Evolutionary conservation across 441 rosid species (phyloP), one percentile per base, ranked within the genome.

Genomic region (Bruguiera hainesii): DNA sequence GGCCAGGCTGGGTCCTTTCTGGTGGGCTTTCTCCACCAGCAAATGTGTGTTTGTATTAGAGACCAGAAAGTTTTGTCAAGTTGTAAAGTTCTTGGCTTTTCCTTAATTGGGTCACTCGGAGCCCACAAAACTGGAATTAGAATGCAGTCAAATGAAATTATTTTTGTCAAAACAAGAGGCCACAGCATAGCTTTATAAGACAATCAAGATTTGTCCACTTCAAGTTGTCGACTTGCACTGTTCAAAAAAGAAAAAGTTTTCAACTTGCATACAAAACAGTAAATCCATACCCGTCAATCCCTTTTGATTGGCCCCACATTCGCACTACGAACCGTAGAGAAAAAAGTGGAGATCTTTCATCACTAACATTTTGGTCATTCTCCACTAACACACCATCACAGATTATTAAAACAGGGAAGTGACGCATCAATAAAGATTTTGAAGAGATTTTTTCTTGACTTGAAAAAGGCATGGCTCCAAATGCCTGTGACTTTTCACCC

Each of bases 381-480:
- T 69, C 83, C 85, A 85, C 82, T 78, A 68, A 73, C 75, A 73
- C 75, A 77, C 73, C 78, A 65, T 76, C 61, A 69, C 29, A 35
- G 57, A 65, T 62, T 62, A 60, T 61, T n/a, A 20, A 46, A 39
- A 78, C 71, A 56, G 68, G 69, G 64, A 15, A 55, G 35, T n/a
- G 49, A 60, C 37, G 60, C 74, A 71, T 84, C 73, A 64, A 39
- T 73, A 21, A 48, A 68, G 61, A 64, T 73, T 78, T 76, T 76
- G 74, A 78, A 73, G 66, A 62, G 66, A 62, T 49, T 50, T 49
- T 50, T 50, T 64, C 60, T 63, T 53, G 48, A 77, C 71, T 58
- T 71, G 67, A 81, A 72, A 71, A 62, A 69, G 39, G 64, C 74
- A 65, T 61, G 35, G 56, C 76, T 69, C 68, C 80, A 69, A 52